These are phyloP conservation scores for Phragmites australis DNA, from an alignment of 176 grass and related monocot genomes.

Conservation along the genomic window DNA sequence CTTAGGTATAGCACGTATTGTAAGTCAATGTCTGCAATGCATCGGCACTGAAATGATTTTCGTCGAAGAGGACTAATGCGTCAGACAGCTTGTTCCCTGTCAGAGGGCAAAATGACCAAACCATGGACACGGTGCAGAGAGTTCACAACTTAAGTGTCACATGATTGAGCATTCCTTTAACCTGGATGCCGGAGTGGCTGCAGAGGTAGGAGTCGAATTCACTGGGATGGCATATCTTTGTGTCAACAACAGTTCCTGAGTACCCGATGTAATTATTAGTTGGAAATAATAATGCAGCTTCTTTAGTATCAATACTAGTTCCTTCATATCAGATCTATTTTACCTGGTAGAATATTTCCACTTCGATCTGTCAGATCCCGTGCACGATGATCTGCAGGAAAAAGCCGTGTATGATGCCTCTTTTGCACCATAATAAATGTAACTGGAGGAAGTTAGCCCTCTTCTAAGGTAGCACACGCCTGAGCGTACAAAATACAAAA, in stretches of 20 bases:
- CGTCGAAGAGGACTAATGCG: slow-evolving; percentile 85
- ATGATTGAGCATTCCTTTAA: neutral
- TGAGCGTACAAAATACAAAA: no score
- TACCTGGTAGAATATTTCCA: slow-evolving; percentile 82
- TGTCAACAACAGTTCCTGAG: slow-evolving; percentile 77
- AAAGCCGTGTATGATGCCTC: slow-evolving; percentile 78
- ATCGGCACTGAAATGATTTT: slow-evolving; percentile 71
- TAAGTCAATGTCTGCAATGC: slow-evolving; percentile 69
- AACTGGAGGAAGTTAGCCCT: slow-evolving; percentile 47
- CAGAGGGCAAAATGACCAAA: neutral
- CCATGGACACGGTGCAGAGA: neutral
- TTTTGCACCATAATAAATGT: slow-evolving; percentile 93
- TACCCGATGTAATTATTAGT: neutral
- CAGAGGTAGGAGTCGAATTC: slow-evolving; percentile 97
- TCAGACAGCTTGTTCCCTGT: slow-evolving; percentile 75
- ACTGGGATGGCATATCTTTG: slow-evolving; percentile 69
- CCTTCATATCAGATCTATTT: neutral
- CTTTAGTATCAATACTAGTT: neutral
- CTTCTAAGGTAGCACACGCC: slow-evolving; percentile 70
- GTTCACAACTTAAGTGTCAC: neutral
- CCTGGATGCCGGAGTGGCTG: slow-evolving; percentile 86
- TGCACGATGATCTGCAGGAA: slow-evolving; percentile 60
- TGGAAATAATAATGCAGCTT: neutral
- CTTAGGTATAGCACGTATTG: slow-evolving; percentile 77
- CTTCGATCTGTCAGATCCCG: slow-evolving; percentile 57